These are phyloP conservation scores for Neonectria punicea DNA, from an alignment of 2,329 filamentous ascomycete genomes.

Conservation along the genomic window DNA sequence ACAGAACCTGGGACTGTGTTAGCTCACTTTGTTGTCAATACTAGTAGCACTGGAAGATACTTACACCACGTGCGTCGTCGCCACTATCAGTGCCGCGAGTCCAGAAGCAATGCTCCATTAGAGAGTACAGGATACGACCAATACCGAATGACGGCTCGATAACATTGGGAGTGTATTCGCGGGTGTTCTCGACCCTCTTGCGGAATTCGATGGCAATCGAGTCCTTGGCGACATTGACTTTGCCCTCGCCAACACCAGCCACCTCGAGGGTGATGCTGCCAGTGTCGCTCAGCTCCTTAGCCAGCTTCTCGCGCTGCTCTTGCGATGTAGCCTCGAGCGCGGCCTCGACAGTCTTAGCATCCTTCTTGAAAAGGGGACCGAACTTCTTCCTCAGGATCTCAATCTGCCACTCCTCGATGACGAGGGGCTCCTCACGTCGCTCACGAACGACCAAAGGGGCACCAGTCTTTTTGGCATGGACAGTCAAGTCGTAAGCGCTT, in stretches of 20 bases:
- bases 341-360: slow-evolving; percentile 85
- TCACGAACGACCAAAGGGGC: slow-evolving; percentile 87
- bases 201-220: slow-evolving; percentile 86
- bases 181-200: slow-evolving; percentile 82
- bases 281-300: slow-evolving; percentile 75
- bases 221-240: slow-evolving; percentile 82
- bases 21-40: slow-evolving; percentile 12
- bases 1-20: slow-evolving; percentile 57
- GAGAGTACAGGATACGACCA: slow-evolving; percentile 89
- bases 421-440: slow-evolving; percentile 78
- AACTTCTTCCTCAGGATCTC: slow-evolving; percentile 96
- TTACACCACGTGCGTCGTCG: slow-evolving; percentile 84
- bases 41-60: slow-evolving; percentile 48
- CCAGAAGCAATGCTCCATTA: slow-evolving; percentile 98
- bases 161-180: slow-evolving; percentile 94
- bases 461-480: slow-evolving; percentile 93
- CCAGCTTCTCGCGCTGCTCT: slow-evolving; percentile 81
- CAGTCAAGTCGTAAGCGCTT: slow-evolving; percentile 91
- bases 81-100: slow-evolving; percentile 72
- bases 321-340: slow-evolving; percentile 82
- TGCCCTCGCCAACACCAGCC: slow-evolving; percentile 71
- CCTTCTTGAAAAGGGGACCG: slow-evolving; percentile 94
- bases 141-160: slow-evolving; percentile 99
- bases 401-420: slow-evolving; percentile 87
- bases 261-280: slow-evolving; percentile 85